Conservation (phyloP, 345 rosid species). For the Rhodomyrtus tomentosa region DNA sequence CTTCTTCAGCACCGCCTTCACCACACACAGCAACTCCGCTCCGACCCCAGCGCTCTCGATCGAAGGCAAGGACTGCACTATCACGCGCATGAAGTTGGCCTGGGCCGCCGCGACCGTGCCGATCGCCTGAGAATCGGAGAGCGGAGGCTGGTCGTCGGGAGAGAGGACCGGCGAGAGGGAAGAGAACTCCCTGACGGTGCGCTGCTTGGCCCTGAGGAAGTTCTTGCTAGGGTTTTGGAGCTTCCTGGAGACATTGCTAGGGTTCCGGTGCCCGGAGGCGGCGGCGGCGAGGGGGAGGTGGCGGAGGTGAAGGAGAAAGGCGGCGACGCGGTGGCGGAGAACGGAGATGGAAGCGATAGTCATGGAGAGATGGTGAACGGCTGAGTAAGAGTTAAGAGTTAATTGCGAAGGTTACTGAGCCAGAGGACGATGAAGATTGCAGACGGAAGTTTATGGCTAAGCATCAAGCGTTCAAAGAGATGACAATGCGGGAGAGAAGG, state of each 20-base stretch:
- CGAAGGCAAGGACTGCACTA: conserved; percentile 24
- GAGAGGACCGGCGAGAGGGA: conserved; percentile 63
- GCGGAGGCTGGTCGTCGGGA: conserved; percentile 29
- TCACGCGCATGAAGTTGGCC: conserved; percentile 96
- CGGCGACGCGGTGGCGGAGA: conserved; percentile 11
- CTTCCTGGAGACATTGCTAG: conserved; percentile 27
- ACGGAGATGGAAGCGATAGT: conserved; percentile 6
- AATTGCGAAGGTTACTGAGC: not conserved
- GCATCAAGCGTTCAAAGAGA: not conserved
- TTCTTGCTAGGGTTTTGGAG: conserved; percentile 44
- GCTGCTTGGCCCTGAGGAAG: conserved; percentile 53
- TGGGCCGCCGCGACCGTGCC: conserved; percentile 86
- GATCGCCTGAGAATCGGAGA: conserved; percentile 69
- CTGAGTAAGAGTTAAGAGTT: not conserved
- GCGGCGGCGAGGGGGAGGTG: conserved; percentile 7
- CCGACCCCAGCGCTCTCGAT: conserved; percentile 12
- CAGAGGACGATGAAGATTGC: not conserved
- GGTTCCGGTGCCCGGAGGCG: conserved; percentile 39
- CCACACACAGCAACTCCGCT: conserved; percentile 80
- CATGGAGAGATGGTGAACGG: not conserved
- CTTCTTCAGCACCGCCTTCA: conserved; percentile 84
- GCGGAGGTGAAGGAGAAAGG: conserved; percentile 25
- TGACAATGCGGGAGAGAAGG: not conserved
- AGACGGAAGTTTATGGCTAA: not conserved
- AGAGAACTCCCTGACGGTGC: conserved; percentile 42